Evolutionary conservation across 1,284 basidiomycete genomes (phyloP), one percentile per base, ranked within the genome.

Genomic region (Cystobasidiaceae sp.): DNA sequence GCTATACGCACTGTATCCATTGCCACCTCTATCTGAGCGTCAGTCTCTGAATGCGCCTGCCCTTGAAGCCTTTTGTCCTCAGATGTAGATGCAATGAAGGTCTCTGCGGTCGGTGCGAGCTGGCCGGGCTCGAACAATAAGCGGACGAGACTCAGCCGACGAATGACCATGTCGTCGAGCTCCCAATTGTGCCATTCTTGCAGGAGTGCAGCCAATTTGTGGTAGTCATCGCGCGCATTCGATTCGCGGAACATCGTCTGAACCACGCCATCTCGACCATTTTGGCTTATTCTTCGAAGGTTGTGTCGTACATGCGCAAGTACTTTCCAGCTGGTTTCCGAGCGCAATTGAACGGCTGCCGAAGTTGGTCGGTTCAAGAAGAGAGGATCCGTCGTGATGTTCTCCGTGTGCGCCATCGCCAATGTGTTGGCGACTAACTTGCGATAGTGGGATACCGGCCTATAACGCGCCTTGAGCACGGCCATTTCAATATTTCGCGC

Each of bases 261-360:
- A n/a, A 17, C 45, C 43, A 9, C 34, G 39, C 13, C 9, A 13
- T 3, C 23, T 21, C 3, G 55, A 46, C 9, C n/a, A n/a, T 28
- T 27, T 23, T 13, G 37, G 15, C 19, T 34, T 15, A 59, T 19
- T 8, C 61, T 32, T 25, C 68, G 68, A 34, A 86, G 75, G 71
- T 82, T 81, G 69, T 82, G 80, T 11, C 88, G 85, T 37, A 89
- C 79, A 72, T 89, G 84, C 66, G 86, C 84, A 27, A 90, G 76
- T 59, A 89, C 83, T 68, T 84, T 85, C 78, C 88, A 88, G 3
- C 80, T 79, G 1, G 80, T 76, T 69, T 87, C 83, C 25, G 81
- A 82, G 28, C 89, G 85, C 28, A 90, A 82, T 41, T 90, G 80
- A 72, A 85, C 89, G 1, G 88, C 88, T 3, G 88, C 87, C 55